A percentile compares a stretch with the other conserved stretches of the same genome.
Conservation (phyloP, 805 yeast species). For the Pichia phayaonensis region DNA sequence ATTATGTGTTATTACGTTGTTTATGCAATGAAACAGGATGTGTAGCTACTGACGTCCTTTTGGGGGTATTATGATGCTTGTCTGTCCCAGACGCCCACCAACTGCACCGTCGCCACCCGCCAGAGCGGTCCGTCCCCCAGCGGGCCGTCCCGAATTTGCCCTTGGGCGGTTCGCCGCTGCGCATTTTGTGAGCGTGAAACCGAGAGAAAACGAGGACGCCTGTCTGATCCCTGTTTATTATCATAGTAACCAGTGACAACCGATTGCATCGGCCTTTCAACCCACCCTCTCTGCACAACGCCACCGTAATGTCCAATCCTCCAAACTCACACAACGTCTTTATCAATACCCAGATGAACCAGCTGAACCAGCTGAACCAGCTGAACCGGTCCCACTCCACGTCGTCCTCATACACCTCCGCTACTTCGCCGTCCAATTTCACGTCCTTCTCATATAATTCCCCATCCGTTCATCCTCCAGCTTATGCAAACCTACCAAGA, state of each 20-base stretch:
- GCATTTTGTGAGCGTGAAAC: background rate
- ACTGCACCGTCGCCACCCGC: too few species aligned
- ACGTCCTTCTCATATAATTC: constrained; percentile 22
- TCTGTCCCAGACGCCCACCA: too few species aligned
- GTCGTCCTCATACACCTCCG: constrained; percentile 22
- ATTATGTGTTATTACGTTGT: too few species aligned
- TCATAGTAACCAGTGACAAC: background rate
- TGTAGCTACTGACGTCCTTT: too few species aligned
- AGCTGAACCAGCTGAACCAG: background rate
- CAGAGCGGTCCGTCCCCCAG: too few species aligned
- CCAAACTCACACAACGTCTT: background rate
- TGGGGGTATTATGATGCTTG: too few species aligned
- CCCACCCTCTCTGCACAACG: background rate
- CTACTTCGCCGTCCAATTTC: constrained; percentile 26
- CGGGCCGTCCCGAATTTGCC: too few species aligned
- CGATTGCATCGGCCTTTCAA: background rate
- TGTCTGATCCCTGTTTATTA: background rate
- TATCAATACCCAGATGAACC: background rate
- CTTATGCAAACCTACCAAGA: constrained; percentile 17
- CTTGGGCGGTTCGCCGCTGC: too few species aligned
- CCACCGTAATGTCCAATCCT: background rate
- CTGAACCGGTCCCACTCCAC: constrained; percentile 7
- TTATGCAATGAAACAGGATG: too few species aligned
- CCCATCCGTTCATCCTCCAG: constrained; percentile 27
- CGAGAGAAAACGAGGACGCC: background rate